Evolutionary conservation across 139 green algal species (phyloP).

Genomic region (Haematococcus sp.): DNA sequence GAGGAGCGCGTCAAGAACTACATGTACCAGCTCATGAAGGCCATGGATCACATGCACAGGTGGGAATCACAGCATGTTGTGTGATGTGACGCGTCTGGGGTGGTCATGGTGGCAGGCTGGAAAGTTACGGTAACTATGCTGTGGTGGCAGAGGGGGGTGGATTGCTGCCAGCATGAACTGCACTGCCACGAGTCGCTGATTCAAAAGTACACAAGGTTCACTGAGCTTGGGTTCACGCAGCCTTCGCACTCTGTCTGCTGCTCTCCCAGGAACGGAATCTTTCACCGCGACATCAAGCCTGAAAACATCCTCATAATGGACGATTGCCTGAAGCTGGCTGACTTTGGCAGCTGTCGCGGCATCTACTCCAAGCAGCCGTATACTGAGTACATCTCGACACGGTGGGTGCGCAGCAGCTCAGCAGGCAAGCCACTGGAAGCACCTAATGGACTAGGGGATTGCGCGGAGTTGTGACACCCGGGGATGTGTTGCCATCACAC

Average conservation of each 20-base stretch:
- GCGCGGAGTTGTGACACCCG: neutral
- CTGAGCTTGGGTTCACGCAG: too few species aligned
- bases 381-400: conserved; percentile 87
- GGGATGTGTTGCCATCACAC: too few species aligned
- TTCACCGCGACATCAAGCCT: conserved; percentile 88
- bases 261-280: conserved; percentile 67
- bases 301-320: conserved; percentile 91
- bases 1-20: conserved; percentile 75
- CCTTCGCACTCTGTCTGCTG: too few species aligned
- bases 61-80: too few species aligned
- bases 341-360: conserved; percentile 81
- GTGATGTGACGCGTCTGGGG: too few species aligned
- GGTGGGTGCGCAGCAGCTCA: conserved; percentile 41
- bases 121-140: too few species aligned
- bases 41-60: conserved; percentile 89
- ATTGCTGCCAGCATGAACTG: too few species aligned
- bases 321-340: conserved; percentile 80
- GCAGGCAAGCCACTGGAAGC: neutral
- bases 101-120: too few species aligned
- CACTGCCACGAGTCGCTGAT: too few species aligned
- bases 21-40: conserved; percentile 87
- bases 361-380: conserved; percentile 88
- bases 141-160: too few species aligned
- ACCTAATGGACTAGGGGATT: neutral
- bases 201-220: too few species aligned